A percentile compares a stretch with the other conserved stretches of the same genome.
Conservation (phyloP, 2,329 filamentous ascomycete species). For the Taxawa tesnikishii region DNA sequence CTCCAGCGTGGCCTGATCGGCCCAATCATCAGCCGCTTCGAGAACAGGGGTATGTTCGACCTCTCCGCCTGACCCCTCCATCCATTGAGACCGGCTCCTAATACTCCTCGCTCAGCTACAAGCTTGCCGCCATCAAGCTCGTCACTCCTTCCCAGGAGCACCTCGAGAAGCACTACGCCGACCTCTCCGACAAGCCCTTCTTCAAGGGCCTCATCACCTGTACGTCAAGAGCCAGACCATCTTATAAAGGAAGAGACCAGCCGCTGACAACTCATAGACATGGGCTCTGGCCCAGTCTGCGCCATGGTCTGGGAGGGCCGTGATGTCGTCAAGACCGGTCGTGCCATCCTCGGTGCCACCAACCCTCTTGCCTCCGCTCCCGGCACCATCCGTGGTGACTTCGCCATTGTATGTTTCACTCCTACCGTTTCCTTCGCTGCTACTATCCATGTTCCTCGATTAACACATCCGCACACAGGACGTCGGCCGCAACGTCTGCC, state of each 20-base stretch:
- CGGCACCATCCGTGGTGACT: conserved; percentile 96
- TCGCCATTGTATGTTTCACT: conserved; percentile 49
- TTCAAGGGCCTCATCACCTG: conserved; percentile 88
- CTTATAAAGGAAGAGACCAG: conserved; percentile 3
- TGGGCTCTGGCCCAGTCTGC: conserved; percentile 90
- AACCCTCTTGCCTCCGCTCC: conserved; percentile 92
- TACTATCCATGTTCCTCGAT: too few relatives aligned
- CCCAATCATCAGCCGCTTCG: conserved; percentile 95
- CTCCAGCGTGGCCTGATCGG: conserved; percentile 86
- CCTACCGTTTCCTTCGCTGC: conserved; percentile 11
- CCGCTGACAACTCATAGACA: conserved; percentile 49
- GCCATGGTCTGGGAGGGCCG: conserved; percentile 99
- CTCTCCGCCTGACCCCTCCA: conserved; percentile 1
- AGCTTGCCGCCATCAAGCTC: conserved; percentile 97
- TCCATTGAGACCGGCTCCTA: conserved; percentile 1
- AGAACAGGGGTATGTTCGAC: conserved; percentile 68
- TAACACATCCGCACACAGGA: too few relatives aligned
- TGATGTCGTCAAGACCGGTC: conserved; percentile 98
- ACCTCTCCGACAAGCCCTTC: conserved; percentile 91
- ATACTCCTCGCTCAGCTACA: conserved; percentile 55
- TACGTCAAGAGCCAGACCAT: conserved; percentile 38
- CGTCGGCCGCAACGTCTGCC: conserved; percentile 97
- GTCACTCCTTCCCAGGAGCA: conserved; percentile 78
- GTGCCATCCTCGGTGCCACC: conserved; percentile 93
- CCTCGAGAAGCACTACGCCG: conserved; percentile 95